These are phyloP conservation scores for Metschnikowia picachoensis DNA, from an alignment of 805 yeast species.

Conservation along the genomic window DNA sequence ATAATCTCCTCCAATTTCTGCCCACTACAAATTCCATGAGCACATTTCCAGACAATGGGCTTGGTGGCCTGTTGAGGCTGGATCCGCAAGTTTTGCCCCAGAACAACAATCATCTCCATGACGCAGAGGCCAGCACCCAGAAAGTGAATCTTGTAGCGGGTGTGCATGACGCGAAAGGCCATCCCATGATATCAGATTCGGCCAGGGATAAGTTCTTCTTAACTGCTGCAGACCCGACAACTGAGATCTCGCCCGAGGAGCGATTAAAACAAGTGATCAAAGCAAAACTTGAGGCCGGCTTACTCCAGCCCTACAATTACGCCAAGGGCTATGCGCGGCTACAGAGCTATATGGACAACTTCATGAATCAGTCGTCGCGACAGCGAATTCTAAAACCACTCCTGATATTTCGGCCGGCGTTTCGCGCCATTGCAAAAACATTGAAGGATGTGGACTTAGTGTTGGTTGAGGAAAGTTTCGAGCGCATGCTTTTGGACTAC, in stretches of 20 bases:
- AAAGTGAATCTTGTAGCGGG: not conserved
- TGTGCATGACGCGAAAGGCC: conserved; percentile 16
- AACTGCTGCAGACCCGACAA: conserved; percentile 96
- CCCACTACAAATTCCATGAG: conserved; percentile 16
- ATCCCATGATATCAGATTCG: conserved; percentile 57
- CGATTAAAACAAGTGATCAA: conserved; percentile 88
- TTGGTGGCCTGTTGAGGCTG: conserved; percentile 5
- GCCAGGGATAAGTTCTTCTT: conserved; percentile 90
- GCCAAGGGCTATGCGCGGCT: conserved; percentile 90
- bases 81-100: conserved; percentile 11
- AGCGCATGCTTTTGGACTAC: conserved; percentile 86
- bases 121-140: conserved; percentile 1
- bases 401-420: conserved; percentile 84
- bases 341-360: conserved; percentile 87
- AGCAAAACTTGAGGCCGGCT: conserved; percentile 91
- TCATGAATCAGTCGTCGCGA: conserved; percentile 80
- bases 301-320: conserved; percentile 87
- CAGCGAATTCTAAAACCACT: conserved; percentile 84
- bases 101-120: conserved; percentile 8
- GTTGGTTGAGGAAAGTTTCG: conserved; percentile 89
- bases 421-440: conserved; percentile 86
- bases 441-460: conserved; percentile 88
- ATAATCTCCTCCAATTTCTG: conserved; percentile 27
- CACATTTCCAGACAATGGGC: conserved; percentile 6
- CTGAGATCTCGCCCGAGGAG: conserved; percentile 91